A percentile compares a stretch with the other conserved stretches of the same genome.
Conservation (phyloP, 768 basidiomycete species). For the Dentipellis sp. region DNA sequence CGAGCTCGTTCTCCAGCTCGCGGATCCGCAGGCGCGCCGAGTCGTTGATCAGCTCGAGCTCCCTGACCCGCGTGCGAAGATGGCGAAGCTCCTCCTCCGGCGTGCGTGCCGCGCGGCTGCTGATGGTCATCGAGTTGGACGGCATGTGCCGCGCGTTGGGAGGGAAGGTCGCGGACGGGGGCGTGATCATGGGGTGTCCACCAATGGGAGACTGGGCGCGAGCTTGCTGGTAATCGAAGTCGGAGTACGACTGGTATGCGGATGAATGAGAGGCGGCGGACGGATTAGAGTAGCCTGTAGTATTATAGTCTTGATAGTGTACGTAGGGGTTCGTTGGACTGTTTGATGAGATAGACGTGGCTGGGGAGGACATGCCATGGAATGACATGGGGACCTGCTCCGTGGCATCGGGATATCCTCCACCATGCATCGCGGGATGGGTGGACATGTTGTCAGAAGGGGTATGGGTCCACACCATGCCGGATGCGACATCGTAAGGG, state of each 20-base stretch:
- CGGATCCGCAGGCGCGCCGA: slow-evolving; percentile 37
- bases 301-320: slow-evolving; percentile 14
- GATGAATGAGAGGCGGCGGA: slow-evolving; percentile 8
- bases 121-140: slow-evolving; percentile 13
- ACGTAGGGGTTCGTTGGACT: slow-evolving; percentile 12
- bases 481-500: slow-evolving; percentile 15
- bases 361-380: slow-evolving; percentile 10
- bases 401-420: slow-evolving; percentile 1
- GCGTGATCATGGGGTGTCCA: slow-evolving; percentile 9
- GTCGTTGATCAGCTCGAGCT: slow-evolving; percentile 54
- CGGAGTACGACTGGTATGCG: slow-evolving; percentile 10
- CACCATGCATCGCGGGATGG: background rate
- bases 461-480: slow-evolving; percentile 16
- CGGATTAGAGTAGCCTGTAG: slow-evolving; percentile 12
- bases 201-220: slow-evolving; percentile 7
- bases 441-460: slow-evolving; percentile 3
- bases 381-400: slow-evolving; percentile 8
- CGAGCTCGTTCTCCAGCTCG: slow-evolving; percentile 39
- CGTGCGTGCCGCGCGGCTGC: slow-evolving; percentile 12
- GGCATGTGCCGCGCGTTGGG: slow-evolving; percentile 17
- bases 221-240: slow-evolving; percentile 11
- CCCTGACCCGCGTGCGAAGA: slow-evolving; percentile 48
- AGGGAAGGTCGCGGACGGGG: slow-evolving; percentile 13
- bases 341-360: slow-evolving; percentile 10
- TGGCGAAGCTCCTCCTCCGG: slow-evolving; percentile 42